Evolutionary conservation across 805 yeast species (phyloP), one percentile per base, ranked within the genome.

Genomic region (Wickerhamomyces subpelliculosus): DNA sequence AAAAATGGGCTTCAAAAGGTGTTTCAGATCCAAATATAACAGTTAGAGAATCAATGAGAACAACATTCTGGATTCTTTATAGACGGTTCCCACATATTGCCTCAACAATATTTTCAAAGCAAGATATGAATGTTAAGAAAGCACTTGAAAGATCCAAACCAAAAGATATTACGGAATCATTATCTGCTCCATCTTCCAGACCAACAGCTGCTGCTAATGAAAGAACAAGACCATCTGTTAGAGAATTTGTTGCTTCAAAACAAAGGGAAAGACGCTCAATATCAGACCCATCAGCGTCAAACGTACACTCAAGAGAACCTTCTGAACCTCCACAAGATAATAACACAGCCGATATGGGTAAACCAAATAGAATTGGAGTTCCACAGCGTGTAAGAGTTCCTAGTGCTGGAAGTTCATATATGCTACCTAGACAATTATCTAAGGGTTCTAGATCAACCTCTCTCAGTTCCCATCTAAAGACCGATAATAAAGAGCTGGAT

Each of bases 21-120:
- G 63, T 93, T 1, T 55, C 75, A 1, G 97, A 89, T 56, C 85
- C 96, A 0, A 82, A 83, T 41, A 86, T 89, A 0, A 64, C 73
- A 0, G 96, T 85, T 0, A 70, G 97, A 46, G 94, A 79, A 49
- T 64, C 76, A 0, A 84, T 81, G 65, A 72, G 95, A 54, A 64
- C 67, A 3, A 68, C 87, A 0, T 90, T 72, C 51, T 89, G 96
- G 96, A 64, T 73, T 12, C 71, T 76, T 39, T 70, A 69, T 47
- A 66, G 64, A 17, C 51, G 69, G 7, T 82, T 75, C 60, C 83
- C 85, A 0, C 51, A 58, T 0, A 61, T 65, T 12, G 83, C 79
- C 0, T 73, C 70, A 13, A 46, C 44, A 13, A 37, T 54, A 21
- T 35, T 43, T 13, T 8, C 38, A 2, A 42, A 46, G 24, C 57